These are phyloP conservation scores for Vitrella brassicaformis DNA, from an alignment of 73 alveolate species.

Conservation along the genomic window DNA sequence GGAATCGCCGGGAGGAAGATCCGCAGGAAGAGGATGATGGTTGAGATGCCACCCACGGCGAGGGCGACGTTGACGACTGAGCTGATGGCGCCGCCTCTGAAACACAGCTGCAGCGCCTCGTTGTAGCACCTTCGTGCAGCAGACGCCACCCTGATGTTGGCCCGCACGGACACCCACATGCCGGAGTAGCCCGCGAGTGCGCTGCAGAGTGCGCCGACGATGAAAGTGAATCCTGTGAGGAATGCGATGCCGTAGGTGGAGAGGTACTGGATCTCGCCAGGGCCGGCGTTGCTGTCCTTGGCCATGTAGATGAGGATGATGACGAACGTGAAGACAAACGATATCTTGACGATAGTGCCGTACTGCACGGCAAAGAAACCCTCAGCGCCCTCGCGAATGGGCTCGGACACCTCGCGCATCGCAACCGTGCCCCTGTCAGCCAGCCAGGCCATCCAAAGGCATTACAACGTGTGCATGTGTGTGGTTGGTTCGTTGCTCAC, in stretches of 20 bases:
- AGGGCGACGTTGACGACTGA: slow-evolving; percentile 66
- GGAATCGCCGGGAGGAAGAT: too few species aligned
- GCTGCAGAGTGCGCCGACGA: slow-evolving; percentile 60
- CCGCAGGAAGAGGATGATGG: slow-evolving; percentile 38
- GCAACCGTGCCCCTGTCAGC: slow-evolving; percentile 49
- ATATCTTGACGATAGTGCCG: slow-evolving; percentile 53
- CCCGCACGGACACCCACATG: slow-evolving; percentile 74
- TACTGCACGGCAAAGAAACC: slow-evolving; percentile 66
- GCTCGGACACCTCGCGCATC: slow-evolving; percentile 52
- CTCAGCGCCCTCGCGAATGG: slow-evolving; percentile 67
- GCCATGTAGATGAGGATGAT: slow-evolving; percentile 41
- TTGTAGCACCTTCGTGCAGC: slow-evolving; percentile 69
- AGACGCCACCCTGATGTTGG: slow-evolving; percentile 62
- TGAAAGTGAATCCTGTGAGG: slow-evolving; percentile 50
- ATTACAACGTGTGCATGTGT: too few species aligned
- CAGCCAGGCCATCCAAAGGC: too few species aligned
- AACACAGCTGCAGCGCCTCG: slow-evolving; percentile 54
- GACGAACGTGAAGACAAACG: slow-evolving; percentile 39
- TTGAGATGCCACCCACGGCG: slow-evolving; percentile 61
- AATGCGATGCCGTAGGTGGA: too few species aligned
- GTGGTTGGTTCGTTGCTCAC: too few species aligned
- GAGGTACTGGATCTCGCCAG: slow-evolving; percentile 41
- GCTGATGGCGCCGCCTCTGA: slow-evolving; percentile 73
- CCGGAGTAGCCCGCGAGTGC: slow-evolving; percentile 74
- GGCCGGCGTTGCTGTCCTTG: slow-evolving; percentile 38